Base-by-base conservation (phyloP, 2,329 filamentous ascomycete species). In the Trichocomaceae sp. region DNA sequence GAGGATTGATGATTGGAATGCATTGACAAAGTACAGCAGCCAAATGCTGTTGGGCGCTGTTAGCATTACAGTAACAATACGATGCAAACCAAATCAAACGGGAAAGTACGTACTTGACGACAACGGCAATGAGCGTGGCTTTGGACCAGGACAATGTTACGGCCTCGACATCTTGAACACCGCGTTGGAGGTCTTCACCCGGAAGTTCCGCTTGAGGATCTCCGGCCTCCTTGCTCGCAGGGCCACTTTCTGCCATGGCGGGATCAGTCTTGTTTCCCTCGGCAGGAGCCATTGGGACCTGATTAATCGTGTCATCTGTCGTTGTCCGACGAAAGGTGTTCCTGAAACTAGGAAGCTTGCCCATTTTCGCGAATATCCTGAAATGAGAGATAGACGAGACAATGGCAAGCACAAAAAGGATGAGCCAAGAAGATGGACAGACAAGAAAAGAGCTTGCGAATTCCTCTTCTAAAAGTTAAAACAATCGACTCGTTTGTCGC, bases 51-150 rank as follows among this genome's bases (percentile, higher is more conserved):
- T 13, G 23, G 2, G 15, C 10, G 5, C n/a, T n/a, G 33, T 50
- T 45, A 45, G 46, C 22, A 7, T 23, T n/a, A 26, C 7, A 10
- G n/a, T 33, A n/a, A n/a, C n/a, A n/a, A n/a, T n/a, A n/a, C n/a
- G n/a, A n/a, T n/a, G n/a, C n/a, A n/a, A n/a, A n/a, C n/a, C n/a
- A n/a, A n/a, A n/a, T n/a, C n/a, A n/a, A n/a, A n/a, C n/a, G n/a
- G n/a, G n/a, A n/a, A n/a, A n/a, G n/a, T n/a, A n/a, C 54, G 15
- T 48, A 63, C 75, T 63, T 85, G 78, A 68, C 75, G 80, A 10
- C 80, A 29, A 13, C 64, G 72, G 60, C 56, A 33, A 69, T 64
- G 6, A 77, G 61, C n/a, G 69, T 67, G 50, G 59, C 63, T 57
- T 68, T 74, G 5, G 70, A 68, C 74, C 74, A 77, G 10, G 59